Base-by-base conservation (phyloP, 2,329 filamentous ascomycete genomes). In the Pseudogymnoascus sp. region DNA sequence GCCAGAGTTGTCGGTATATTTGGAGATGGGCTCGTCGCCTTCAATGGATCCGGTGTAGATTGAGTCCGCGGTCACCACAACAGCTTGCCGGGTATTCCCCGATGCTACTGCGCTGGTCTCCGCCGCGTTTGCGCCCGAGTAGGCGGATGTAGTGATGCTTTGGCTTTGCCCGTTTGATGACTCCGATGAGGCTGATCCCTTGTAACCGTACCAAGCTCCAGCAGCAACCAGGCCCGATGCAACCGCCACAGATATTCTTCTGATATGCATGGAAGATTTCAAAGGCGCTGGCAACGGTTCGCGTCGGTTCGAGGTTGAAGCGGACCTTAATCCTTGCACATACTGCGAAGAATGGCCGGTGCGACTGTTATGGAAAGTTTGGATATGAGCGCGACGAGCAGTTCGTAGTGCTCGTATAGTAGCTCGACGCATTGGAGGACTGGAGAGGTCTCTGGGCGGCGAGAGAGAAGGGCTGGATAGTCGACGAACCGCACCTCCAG, bases 1-100 rank as follows among this genome's bases (percentile, higher is more conserved):
- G 31, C 92, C 91, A 73, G 89, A 89, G 72, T 91, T 89, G 76
- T 92, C 89, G 3, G 89, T 91, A 69, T 90, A 84, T 78, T 99
- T 99, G 52, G 89, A 90, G 64, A 99, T 85, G 19, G 93, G 92
- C 6, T 87, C 89, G 70, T 96, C 90, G 64, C 90, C 91, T 16
- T 91, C 86, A 66, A 97, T 87, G 7, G 90, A 90, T 23, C 90
- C 90, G 10, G 93, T 94, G 72, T 92, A 93, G 59, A 99, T 84
- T 74, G 95, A 88, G 72, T 96, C 91, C 71, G 92, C 89, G 65
- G 93, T 91, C 61, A 99, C 90, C 43, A 97, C 86, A 23, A 97
- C 81, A 19, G 95, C 90, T 67, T 81, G 92, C 75, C 76, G 83
- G 41, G 82, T 84, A 8, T 80, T 77, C 31, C 76, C 71, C 23